Conservation (phyloP, 164 flowering plant genomes). For the Vitis riparia region DNA sequence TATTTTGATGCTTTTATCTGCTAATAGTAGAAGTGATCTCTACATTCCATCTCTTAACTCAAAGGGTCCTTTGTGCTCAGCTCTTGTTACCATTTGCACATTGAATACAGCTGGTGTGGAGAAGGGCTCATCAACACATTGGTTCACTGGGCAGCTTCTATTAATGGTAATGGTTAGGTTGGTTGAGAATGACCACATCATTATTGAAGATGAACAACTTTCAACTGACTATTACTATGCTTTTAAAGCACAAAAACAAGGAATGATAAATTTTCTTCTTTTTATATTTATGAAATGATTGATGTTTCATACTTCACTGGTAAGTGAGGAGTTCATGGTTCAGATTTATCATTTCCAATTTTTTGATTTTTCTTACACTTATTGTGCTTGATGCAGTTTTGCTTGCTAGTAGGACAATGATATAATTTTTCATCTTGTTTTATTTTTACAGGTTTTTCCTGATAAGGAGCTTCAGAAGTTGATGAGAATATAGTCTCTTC, state of each 20-base stretch:
- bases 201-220: constrained; percentile 52
- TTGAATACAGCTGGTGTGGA: constrained; percentile 95
- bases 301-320: not conserved
- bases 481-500: constrained; percentile 88
- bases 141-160: constrained; percentile 79
- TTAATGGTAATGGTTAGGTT: constrained; percentile 35
- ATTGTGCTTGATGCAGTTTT: no score
- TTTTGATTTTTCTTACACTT: no score
- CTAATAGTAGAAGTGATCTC: constrained; percentile 90
- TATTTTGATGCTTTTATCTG: constrained; percentile 93
- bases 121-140: constrained; percentile 84
- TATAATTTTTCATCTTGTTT: constrained; percentile 1
- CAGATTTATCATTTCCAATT: no score
- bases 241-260: constrained; percentile 59
- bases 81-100: constrained; percentile 77
- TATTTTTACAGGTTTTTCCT: constrained; percentile 60
- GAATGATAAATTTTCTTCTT: constrained; percentile 41
- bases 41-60: constrained; percentile 67
- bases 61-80: constrained; percentile 73
- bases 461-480: constrained; percentile 74
- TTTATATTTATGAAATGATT: not conserved
- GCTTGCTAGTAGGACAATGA: no score
- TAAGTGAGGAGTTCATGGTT: no score
- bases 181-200: constrained; percentile 46
- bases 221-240: constrained; percentile 70